phyloP scores from a whole-genome alignment of 495 filamentous ascomycete genomes.

The Parathielavia appendiculata region DNA sequence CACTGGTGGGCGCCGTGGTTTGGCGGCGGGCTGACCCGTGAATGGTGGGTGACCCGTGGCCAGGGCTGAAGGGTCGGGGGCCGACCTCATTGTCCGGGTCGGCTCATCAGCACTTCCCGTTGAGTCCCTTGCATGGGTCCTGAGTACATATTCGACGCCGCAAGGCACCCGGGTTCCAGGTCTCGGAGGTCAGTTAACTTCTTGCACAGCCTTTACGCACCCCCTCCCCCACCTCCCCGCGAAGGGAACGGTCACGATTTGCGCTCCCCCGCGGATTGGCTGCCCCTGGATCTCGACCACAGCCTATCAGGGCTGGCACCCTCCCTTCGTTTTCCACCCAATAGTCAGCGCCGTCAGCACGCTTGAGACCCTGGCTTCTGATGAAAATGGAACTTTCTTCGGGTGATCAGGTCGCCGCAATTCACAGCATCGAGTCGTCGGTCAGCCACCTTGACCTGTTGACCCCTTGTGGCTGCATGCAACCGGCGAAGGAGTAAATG shows the following conservation, averaged over 20 bases:
- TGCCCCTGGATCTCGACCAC: background rate
- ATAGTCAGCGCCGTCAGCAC: constrained; percentile 8
- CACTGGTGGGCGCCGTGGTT: background rate
- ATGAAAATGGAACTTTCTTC: constrained; percentile 2
- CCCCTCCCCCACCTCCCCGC: background rate
- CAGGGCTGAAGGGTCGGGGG: background rate
- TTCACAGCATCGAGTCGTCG: background rate
- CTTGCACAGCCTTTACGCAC: background rate
- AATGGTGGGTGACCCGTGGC: too few species aligned
- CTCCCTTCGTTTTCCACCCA: constrained; percentile 13
- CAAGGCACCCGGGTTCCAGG: too few species aligned
- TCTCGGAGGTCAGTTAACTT: background rate
- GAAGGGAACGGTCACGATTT: background rate
- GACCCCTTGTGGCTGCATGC: background rate
- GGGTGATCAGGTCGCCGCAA: background rate
- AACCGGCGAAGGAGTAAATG: background rate
- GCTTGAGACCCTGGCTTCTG: background rate
- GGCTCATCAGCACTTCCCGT: background rate
- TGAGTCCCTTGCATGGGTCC: background rate
- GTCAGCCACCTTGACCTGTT: background rate
- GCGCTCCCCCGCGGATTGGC: constrained; percentile 3
- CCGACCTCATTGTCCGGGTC: background rate
- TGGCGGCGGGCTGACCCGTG: background rate
- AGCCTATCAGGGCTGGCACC: constrained; percentile 3
- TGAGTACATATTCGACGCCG: too few species aligned